A percentile compares a stretch with the other conserved stretches of the same genome.
Evolutionary conservation across 768 basidiomycete genomes (phyloP).

Genomic region (Rhizopogon sp.): DNA sequence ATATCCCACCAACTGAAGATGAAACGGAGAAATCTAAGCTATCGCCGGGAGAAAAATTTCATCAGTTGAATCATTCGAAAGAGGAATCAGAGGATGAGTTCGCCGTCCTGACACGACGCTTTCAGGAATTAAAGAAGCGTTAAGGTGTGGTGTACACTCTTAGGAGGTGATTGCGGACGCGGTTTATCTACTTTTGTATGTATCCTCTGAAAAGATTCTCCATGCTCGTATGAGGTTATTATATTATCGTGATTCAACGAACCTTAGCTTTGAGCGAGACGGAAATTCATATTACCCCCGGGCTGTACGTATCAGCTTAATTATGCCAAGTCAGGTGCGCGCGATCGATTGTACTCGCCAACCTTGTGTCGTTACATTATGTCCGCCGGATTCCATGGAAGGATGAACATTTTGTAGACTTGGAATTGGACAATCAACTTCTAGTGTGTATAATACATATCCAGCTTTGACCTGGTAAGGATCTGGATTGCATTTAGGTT

Average conservation of each 20-base stretch:
- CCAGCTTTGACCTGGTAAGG: too few species aligned
- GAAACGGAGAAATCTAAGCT: slow-evolving; percentile 28
- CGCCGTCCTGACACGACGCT: slow-evolving; percentile 70
- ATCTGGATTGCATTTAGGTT: too few species aligned
- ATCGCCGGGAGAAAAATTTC: slow-evolving; percentile 1
- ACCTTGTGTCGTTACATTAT: not conserved
- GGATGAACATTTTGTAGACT: not conserved
- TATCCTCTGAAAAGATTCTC: not conserved
- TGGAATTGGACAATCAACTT: not conserved
- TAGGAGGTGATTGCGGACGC: not conserved
- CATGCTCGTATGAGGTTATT: not conserved
- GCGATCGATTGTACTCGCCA: not conserved
- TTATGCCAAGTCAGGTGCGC: slow-evolving; percentile 1
- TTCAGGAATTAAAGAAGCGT: slow-evolving; percentile 83
- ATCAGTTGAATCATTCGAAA: slow-evolving; percentile 2
- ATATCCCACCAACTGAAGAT: slow-evolving; percentile 47
- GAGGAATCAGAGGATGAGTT: slow-evolving; percentile 58
- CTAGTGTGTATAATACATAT: too few species aligned
- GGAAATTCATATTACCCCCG: slow-evolving; percentile 1
- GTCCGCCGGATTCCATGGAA: not conserved
- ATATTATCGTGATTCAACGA: not conserved
- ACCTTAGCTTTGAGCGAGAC: not conserved
- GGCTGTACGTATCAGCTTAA: slow-evolving; percentile 2
- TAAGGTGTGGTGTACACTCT: slow-evolving; percentile 21
- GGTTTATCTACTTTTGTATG: not conserved